These are phyloP conservation scores for Yarrowia sp. DNA, from an alignment of 805 yeast genomes.

Conservation along the genomic window DNA sequence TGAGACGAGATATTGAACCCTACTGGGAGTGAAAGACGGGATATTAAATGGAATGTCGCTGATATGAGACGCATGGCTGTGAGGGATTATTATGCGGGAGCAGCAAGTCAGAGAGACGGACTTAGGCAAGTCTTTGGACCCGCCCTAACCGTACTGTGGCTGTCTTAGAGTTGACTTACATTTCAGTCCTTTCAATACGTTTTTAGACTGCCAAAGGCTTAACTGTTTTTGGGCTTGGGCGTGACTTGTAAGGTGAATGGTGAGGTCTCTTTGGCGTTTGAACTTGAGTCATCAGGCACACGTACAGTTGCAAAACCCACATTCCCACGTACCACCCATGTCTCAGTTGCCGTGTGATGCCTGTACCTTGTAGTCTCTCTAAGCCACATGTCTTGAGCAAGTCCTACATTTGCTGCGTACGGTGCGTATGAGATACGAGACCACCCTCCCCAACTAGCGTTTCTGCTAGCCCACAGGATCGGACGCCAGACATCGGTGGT, in stretches of 20 bases:
- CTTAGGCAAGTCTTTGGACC: no score
- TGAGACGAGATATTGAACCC: not conserved
- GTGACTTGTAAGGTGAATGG: not conserved
- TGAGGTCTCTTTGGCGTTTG: no score
- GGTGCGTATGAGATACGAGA: not conserved
- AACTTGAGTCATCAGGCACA: no score
- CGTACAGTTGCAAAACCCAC: no score
- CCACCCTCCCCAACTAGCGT: not conserved
- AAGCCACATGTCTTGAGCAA: constrained; percentile 1
- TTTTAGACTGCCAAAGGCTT: not conserved
- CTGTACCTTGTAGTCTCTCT: not conserved
- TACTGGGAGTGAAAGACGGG: not conserved
- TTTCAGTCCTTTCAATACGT: not conserved
- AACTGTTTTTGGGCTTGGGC: not conserved
- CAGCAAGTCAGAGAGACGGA: not conserved
- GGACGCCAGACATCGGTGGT: not conserved
- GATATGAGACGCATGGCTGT: not conserved
- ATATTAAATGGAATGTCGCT: not conserved
- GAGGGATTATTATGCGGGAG: not conserved
- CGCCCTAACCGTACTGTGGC: constrained; percentile 7
- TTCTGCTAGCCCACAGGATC: not conserved
- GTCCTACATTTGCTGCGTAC: not conserved
- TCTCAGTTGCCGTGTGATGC: constrained; percentile 12
- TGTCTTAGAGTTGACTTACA: not conserved
- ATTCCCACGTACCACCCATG: not conserved